These are phyloP conservation scores for Halophytophthora polymorphica DNA, from an alignment of 352 stramenopile genomes.

Conservation along the genomic window DNA sequence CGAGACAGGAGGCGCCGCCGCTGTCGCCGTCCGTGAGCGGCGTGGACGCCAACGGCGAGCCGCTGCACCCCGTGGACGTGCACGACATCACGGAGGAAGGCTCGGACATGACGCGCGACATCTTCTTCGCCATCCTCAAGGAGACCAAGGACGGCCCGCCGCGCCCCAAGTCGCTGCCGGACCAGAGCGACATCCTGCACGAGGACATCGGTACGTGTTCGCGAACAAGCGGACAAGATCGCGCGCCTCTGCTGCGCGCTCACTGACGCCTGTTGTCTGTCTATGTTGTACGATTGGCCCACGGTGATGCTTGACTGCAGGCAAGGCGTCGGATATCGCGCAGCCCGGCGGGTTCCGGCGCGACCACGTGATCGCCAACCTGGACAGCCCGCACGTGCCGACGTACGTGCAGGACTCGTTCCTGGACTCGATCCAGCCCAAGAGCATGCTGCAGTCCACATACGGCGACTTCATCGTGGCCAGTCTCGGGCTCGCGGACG, in stretches of 20 bases:
- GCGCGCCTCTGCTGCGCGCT: neutral
- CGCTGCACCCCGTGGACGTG: conserved; percentile 32
- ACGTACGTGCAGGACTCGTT: conserved; percentile 50
- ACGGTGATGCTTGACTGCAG: conserved; percentile 7
- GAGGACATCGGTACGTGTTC: conserved; percentile 40
- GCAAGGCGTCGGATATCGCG: conserved; percentile 53
- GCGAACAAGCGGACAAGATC: no score
- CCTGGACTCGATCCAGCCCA: conserved; percentile 41
- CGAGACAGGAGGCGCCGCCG: conserved; percentile 1
- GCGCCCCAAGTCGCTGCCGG: conserved; percentile 44
- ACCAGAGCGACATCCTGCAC: conserved; percentile 54
- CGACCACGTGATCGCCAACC: conserved; percentile 46
- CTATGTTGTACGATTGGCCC: no score
- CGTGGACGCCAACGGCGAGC: conserved; percentile 12
- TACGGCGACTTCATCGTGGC: conserved; percentile 59
- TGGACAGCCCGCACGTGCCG: conserved; percentile 28
- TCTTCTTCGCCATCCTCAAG: conserved; percentile 62
- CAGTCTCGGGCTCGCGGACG: conserved; percentile 42
- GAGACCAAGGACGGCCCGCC: conserved; percentile 38
- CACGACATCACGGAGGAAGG: conserved; percentile 56
- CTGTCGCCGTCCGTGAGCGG: neutral
- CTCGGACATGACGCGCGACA: conserved; percentile 67
- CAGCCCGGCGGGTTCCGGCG: conserved; percentile 51
- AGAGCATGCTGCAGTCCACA: conserved; percentile 38
- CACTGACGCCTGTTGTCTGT: neutral